These are phyloP conservation scores for Amphicarpaea edgeworthii DNA, from an alignment of 306 rosid species.

Conservation along the genomic window DNA sequence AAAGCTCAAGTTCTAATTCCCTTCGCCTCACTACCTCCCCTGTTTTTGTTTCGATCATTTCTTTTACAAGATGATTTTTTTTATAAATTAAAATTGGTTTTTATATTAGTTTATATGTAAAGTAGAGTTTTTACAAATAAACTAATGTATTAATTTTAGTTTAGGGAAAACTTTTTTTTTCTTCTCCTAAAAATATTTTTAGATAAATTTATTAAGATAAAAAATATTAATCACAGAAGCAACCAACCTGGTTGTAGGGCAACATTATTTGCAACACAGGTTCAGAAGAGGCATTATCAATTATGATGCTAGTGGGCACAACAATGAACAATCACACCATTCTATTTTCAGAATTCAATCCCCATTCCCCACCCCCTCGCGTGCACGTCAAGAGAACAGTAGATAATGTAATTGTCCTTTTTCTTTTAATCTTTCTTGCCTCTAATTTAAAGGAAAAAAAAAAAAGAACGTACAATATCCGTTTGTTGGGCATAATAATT, in stretches of 20 bases:
- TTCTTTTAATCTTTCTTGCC: not conserved
- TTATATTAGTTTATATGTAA: too few species aligned
- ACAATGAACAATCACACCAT: not conserved
- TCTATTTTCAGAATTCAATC: constrained; percentile 30
- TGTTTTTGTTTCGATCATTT: too few species aligned
- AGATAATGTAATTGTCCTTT: not conserved
- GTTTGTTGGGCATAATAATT: not conserved
- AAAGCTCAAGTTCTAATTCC: constrained; percentile 8
- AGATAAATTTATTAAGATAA: too few species aligned
- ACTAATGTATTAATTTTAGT: too few species aligned
- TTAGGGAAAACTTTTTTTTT: too few species aligned
- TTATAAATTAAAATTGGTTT: too few species aligned
- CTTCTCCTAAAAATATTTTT: too few species aligned
- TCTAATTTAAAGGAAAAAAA: not conserved
- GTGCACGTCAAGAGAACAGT: constrained; percentile 44
- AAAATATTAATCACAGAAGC: too few species aligned
- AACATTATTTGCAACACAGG: constrained; percentile 6
- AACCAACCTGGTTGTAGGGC: not conserved
- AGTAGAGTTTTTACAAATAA: too few species aligned
- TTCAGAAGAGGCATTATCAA: constrained; percentile 39
- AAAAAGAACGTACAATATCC: constrained; percentile 4
- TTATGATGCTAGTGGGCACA: constrained; percentile 17
- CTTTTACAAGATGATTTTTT: too few species aligned
- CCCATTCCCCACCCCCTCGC: constrained; percentile 48
- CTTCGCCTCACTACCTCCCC: too few species aligned